Evolutionary conservation across 768 basidiomycete species (phyloP).

Genomic region (Amanita polypyramis): DNA sequence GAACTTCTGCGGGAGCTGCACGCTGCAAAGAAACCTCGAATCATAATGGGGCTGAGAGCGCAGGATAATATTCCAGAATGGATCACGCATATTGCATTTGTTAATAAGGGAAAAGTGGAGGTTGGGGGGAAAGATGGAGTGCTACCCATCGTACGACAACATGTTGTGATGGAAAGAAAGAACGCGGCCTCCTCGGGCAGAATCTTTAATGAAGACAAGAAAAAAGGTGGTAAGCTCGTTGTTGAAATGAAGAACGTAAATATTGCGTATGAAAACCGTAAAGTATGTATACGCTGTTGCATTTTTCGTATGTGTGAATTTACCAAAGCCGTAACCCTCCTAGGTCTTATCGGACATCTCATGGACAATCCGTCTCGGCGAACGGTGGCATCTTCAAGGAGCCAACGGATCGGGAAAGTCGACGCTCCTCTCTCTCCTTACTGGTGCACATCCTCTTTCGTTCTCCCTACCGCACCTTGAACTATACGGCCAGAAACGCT

Average conservation of each 20-base stretch:
- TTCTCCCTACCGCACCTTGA: slow-evolving; percentile 44
- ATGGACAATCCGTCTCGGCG: slow-evolving; percentile 76
- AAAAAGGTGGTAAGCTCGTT: slow-evolving; percentile 20
- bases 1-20: slow-evolving; percentile 48
- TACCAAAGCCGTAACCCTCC: background rate
- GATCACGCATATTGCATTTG: slow-evolving; percentile 57
- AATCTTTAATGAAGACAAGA: background rate
- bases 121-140: slow-evolving; percentile 39
- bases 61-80: slow-evolving; percentile 69
- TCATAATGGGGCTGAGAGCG: slow-evolving; percentile 49
- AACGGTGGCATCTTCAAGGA: slow-evolving; percentile 87
- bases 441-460: slow-evolving; percentile 84
- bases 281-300: slow-evolving; percentile 24
- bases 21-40: slow-evolving; percentile 34
- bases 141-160: background rate
- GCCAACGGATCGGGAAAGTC: slow-evolving; percentile 95
- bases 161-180: background rate
- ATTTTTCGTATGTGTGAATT: background rate
- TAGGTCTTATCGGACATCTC: slow-evolving; percentile 70
- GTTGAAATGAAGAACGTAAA: slow-evolving; percentile 57
- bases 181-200: background rate
- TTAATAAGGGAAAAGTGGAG: slow-evolving; percentile 35
- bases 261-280: slow-evolving; percentile 59
- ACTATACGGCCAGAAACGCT: background rate
- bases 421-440: slow-evolving; percentile 80